Base-by-base conservation (phyloP, 176 grass and related monocot genomes). In the Phoenix dactylifera region DNA sequence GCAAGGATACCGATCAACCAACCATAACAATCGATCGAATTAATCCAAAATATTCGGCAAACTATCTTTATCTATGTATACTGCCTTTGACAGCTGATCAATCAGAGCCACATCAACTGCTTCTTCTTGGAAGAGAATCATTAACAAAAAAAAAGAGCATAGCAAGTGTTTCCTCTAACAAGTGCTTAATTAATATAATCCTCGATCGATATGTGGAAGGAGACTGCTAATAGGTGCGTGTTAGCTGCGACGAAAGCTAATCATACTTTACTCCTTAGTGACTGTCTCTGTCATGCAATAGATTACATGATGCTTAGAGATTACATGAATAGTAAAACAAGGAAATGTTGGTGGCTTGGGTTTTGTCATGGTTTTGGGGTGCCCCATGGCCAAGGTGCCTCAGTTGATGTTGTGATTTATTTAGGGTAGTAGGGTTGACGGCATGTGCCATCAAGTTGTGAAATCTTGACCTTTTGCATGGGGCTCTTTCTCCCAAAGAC, bases 391-490 rank as follows among this genome's bases (percentile, higher is more conserved):
- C 29, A 32, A 32, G 29, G 29, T 32, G 4, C 29, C 29, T 32
- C 5, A 1, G 4, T 32, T 14, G 35, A 44, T 44, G 35, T 44
- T 44, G 9, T 44, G 35, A 44, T 12, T 44, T 44, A 44, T 44
- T 44, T 44, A 12, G 6, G 9, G 12, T 44, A 12, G 9, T 55
- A 71, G 70, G 73, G 79, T 75, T 82, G 74, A 82, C 57, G 52
- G 83, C 83, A 82, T 86, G 74, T 78, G 78, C 83, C 51, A 74
- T 81, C 65, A 71, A 70, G 65, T 74, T 77, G 74, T 74, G 65
- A 82, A 71, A 61, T 57, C 54, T 86, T 87, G 84, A 87, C 75
- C 71, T 87, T 75, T 87, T 82, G 84, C 74, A 78, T 24, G 49
- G 57, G 60, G 74, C 60, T 71, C 79, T 72, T 82, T 82, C 79